phyloP scores from a whole-genome alignment of 257 asterid species.

The Rubia yunnanensis region DNA sequence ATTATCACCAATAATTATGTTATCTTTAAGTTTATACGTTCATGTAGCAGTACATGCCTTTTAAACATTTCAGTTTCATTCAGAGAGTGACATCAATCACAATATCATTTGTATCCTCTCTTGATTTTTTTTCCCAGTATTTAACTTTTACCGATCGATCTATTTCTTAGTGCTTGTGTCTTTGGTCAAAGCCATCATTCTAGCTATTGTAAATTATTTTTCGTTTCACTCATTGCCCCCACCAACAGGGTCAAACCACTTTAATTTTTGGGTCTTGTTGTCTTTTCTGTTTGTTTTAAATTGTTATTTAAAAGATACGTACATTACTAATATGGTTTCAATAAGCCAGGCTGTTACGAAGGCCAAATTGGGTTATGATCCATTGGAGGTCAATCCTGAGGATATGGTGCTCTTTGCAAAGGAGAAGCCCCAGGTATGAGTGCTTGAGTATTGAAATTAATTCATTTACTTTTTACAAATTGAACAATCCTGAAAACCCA shows the following conservation, averaged over 20 bases:
- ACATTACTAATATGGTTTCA: constrained; percentile 7
- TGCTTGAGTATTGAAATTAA: neutral
- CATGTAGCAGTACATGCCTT: neutral
- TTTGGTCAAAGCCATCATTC: neutral
- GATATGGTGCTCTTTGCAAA: constrained; percentile 97
- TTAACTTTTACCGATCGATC: neutral
- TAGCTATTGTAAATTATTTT: neutral
- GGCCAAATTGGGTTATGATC: constrained; percentile 95
- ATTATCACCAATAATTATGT: neutral
- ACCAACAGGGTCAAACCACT: neutral
- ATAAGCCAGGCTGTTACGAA: constrained; percentile 88
- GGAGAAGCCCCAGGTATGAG: constrained; percentile 89
- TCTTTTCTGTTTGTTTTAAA: neutral
- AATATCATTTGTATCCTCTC: neutral
- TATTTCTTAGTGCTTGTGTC: neutral
- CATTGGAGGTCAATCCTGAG: constrained; percentile 97
- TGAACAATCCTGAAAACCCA: neutral
- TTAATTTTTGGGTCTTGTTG: neutral
- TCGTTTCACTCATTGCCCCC: neutral
- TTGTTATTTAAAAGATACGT: neutral
- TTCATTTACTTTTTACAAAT: neutral
- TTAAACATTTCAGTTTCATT: neutral
- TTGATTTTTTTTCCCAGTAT: neutral
- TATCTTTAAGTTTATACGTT: neutral
- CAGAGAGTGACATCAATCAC: neutral